Evolutionary conservation across 768 basidiomycete species (phyloP), one percentile per base, ranked within the genome.

Genomic region (Hydnomerulius pinastri): DNA sequence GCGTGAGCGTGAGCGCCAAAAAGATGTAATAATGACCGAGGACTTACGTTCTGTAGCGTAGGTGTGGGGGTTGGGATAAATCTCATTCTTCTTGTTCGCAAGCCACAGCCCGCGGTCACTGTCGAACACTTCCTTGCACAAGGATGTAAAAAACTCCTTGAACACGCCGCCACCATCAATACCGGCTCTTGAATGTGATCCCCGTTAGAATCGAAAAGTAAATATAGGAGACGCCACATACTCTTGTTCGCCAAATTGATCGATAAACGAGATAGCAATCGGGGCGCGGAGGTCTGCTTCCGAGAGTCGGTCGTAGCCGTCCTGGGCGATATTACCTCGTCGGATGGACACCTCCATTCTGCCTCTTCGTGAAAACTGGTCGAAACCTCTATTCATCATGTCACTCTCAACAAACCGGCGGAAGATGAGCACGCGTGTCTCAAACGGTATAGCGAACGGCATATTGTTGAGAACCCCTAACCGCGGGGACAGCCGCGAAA

Each of bases 111-210:
- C 97, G 4, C 93, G 84, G 62, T 98, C 85, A 2, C 90, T 87
- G 61, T 99, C 93, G 54, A 99, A 98, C 0, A 90, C 96, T 65
- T 98, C 96, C 62, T 89, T 93, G 50, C 86, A 87, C 15, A 99
- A 68, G 12, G 88, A 91, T 2, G 94, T 99, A 61, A 98, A 81
- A 59, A 98, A 97, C 67, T 98, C 97, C 66, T 98, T 99, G 77
- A 97, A 98, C 4, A 98, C 86, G 0, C 97, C 97, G 2, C 97
- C 95, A 2, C 96, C 95, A 56, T 98, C 96, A 27, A 98, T 96
- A 0, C 95, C 96, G 15, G 87, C 85, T 66, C 89, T 90, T 37
- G 2, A 38, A 39, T 11, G 17, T 2, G 25, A 27, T 3, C 4
- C 6, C 10, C 8, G 36, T 65, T 12, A 63, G 43, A 23, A 35